Evolutionary conservation across 805 yeast species (phyloP).

Genomic region (Kodamaea leandrae): DNA sequence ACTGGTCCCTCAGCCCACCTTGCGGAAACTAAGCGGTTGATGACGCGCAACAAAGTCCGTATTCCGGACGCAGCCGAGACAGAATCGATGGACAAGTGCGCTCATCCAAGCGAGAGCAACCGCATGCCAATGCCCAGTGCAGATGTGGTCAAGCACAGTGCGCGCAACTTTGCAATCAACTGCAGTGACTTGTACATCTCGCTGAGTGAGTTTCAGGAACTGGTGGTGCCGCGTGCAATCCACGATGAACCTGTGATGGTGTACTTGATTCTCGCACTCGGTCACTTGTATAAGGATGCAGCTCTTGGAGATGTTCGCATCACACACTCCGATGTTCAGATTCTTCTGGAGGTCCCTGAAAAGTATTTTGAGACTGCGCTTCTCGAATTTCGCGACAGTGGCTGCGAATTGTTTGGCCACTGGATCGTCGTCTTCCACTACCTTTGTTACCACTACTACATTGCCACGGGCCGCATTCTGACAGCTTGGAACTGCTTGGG

Average conservation of each 20-base stretch:
- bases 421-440: conserved; percentile 8
- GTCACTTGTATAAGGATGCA: background rate
- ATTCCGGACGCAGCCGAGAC: background rate
- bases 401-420: conserved; percentile 6
- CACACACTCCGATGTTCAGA: background rate
- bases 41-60: conserved; percentile 4
- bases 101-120: background rate
- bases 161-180: background rate
- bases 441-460: conserved; percentile 7
- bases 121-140: conserved; percentile 6
- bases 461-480: conserved; percentile 2
- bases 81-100: background rate
- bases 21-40: conserved; percentile 3
- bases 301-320: background rate
- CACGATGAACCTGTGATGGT: background rate
- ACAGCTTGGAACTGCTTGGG: conserved; percentile 10
- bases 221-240: conserved; percentile 1
- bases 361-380: conserved; percentile 7
- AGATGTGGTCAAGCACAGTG: background rate
- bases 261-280: background rate
- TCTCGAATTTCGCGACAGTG: conserved; percentile 3
- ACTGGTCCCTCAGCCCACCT: conserved; percentile 5
- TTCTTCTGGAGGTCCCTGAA: background rate
- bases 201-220: background rate
- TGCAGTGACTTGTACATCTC: background rate